A percentile compares a stretch with the other conserved stretches of the same genome.
These are phyloP conservation scores for Claviceps pazoutovae DNA, from an alignment of 2,329 filamentous ascomycete genomes.

Conservation along the genomic window DNA sequence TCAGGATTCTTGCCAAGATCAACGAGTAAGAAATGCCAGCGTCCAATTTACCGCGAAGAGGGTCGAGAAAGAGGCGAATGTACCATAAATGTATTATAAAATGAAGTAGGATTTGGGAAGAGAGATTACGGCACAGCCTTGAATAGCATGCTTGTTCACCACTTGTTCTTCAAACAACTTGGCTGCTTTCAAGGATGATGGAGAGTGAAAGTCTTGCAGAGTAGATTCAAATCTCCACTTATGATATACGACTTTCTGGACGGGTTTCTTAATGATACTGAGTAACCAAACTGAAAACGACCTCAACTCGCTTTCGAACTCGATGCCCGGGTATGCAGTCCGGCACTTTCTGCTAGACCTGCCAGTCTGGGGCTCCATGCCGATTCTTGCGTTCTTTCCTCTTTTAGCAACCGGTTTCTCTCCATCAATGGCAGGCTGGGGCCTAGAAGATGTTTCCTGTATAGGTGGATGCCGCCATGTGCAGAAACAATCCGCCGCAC, in stretches of 20 bases:
- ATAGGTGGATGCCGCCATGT: no score
- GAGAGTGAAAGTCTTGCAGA: constrained; percentile 11
- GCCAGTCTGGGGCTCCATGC: no score
- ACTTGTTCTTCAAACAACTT: background rate
- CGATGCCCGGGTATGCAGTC: no score
- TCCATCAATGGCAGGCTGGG: no score
- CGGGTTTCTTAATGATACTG: background rate
- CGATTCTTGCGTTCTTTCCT: no score
- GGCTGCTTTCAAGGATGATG: constrained; percentile 3
- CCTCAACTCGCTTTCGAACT: background rate
- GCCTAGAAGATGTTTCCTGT: no score
- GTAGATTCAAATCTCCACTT: constrained; percentile 17
- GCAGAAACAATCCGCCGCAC: no score
- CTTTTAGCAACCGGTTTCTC: no score
- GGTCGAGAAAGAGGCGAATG: constrained; percentile 10
- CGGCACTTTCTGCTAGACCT: no score
- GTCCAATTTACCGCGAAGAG: background rate
- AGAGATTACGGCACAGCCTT: background rate
- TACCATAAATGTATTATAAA: constrained; percentile 24
- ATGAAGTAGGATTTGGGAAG: constrained; percentile 5
- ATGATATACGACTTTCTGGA: background rate
- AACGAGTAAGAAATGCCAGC: constrained; percentile 55
- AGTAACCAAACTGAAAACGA: background rate
- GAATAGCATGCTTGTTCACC: background rate
- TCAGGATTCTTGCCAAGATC: constrained; percentile 94